Base-by-base conservation (phyloP, 2,329 filamentous ascomycete genomes). In the Lecanicillium sp. region DNA sequence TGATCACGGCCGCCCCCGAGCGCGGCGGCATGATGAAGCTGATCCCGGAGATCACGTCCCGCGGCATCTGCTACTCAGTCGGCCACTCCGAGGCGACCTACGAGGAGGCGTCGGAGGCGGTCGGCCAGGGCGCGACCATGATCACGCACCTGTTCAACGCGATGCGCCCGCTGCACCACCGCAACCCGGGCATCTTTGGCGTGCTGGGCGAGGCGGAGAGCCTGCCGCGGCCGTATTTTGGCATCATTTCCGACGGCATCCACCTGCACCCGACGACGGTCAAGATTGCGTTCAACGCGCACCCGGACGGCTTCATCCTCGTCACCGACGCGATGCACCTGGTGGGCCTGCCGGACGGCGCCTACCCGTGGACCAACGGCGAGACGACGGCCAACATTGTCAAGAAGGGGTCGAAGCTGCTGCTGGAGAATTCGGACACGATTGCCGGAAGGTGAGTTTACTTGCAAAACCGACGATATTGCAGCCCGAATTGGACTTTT, bases 121-220 rank as follows among this genome's bases (percentile, higher is more conserved):
- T 93, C 3, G 72, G 71, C n/a, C 75, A 81, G 6, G 90, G 90
- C 44, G 87, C 87, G 2, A 86, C 79, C 41, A 95, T 94, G 87
- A 86, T 95, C 55, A 95, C 90, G 0, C 90, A 95, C 60, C 75
- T 95, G 2, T 95, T 95, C 78, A 95, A 95, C 63, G 90, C 90
- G 21, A 95, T 95, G 90, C 78, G 83, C 1, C 89, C 89, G 12
- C 79, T 95, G 43, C 87, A 93, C 64, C 89, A 96, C 72, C 85
- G 90, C 50, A 90, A 95, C 65, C 90, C 90, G 0, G 90, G 90
- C 30, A 82, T 95, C 57, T 95, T 95, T 62, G 90, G 90, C 23
- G 80, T 94, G 0, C 71, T 96, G 12, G 89, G 90, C 51, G 78
- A 78, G 52, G 77, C 77, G 8, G 77, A 84, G 57, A 73, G 66